Evolutionary conservation across 2,329 filamentous ascomycete species (phyloP).

Genomic region (Chaetoscypha palmicola): DNA sequence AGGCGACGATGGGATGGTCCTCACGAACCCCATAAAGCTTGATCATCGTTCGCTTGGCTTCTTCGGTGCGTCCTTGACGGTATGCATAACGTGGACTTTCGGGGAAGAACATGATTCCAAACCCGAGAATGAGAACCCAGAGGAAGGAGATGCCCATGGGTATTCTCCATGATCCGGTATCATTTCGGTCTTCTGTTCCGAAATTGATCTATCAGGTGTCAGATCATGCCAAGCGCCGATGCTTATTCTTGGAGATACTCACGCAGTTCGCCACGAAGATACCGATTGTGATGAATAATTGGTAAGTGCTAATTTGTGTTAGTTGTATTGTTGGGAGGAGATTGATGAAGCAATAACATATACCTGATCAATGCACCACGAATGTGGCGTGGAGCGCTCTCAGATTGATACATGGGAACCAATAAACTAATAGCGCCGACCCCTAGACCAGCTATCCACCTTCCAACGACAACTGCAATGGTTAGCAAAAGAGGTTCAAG

Average conservation of each 20-base stretch:
- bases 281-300: conserved; percentile 64
- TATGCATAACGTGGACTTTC: conserved; percentile 51
- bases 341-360: no score
- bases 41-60: conserved; percentile 40
- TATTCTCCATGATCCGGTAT: conserved; percentile 50
- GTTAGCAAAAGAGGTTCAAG: neutral
- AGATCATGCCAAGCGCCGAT: no score
- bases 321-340: no score
- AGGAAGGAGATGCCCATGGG: conserved; percentile 48
- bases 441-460: conserved; percentile 59
- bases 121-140: conserved; percentile 43
- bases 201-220: conserved; percentile 38
- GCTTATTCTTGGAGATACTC: no score
- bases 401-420: conserved; percentile 60
- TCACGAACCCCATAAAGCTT: conserved; percentile 43
- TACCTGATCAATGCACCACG: conserved; percentile 49
- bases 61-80: conserved; percentile 40
- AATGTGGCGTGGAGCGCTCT: conserved; percentile 53
- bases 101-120: conserved; percentile 46
- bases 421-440: conserved; percentile 58
- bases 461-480: conserved; percentile 43
- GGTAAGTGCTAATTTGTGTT: conserved; percentile 52
- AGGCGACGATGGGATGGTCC: conserved; percentile 38
- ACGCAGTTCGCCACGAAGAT: conserved; percentile 48
- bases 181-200: conserved; percentile 33